Evolutionary conservation across 129 eudicot genomes (phyloP).

Genomic region (Arctium lappa): DNA sequence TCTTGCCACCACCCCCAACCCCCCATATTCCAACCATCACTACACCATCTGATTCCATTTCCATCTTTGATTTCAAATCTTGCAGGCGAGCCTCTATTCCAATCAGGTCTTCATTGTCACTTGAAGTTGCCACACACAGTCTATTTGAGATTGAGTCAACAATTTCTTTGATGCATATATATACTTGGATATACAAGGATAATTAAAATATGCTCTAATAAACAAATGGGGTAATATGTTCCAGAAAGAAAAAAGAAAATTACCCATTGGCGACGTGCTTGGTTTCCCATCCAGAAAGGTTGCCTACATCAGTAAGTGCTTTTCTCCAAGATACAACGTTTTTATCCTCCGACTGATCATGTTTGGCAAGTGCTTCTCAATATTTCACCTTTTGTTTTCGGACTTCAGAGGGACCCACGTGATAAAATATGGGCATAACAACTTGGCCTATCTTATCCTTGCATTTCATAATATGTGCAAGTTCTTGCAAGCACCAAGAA

Average conservation of each 20-base stretch:
- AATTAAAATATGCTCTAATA: neutral
- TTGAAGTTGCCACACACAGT: neutral
- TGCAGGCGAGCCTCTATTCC: constrained; percentile 12
- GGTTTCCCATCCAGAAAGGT: constrained; percentile 8
- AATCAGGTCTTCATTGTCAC: neutral
- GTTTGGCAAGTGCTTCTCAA: neutral
- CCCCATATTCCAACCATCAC: too few species aligned
- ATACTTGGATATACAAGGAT: neutral
- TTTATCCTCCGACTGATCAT: neutral
- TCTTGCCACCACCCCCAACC: too few species aligned
- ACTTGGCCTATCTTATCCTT: neutral
- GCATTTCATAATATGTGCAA: constrained; percentile 15
- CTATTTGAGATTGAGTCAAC: neutral
- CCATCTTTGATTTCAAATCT: neutral
- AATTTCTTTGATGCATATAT: constrained; percentile 3
- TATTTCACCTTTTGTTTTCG: constrained; percentile 3
- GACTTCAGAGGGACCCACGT: neutral
- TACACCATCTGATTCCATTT: neutral
- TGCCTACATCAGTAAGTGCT: constrained; percentile 16
- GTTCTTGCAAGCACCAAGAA: constrained; percentile 13
- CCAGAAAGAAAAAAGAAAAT: neutral
- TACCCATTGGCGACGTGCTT: neutral
- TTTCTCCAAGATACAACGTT: constrained; percentile 1
- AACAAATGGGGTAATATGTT: neutral
- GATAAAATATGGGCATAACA: constrained; percentile 11